Evolutionary conservation across 192 early-diverging fungal genomes (phyloP).

Genomic region (Glomus cerebriforme): DNA sequence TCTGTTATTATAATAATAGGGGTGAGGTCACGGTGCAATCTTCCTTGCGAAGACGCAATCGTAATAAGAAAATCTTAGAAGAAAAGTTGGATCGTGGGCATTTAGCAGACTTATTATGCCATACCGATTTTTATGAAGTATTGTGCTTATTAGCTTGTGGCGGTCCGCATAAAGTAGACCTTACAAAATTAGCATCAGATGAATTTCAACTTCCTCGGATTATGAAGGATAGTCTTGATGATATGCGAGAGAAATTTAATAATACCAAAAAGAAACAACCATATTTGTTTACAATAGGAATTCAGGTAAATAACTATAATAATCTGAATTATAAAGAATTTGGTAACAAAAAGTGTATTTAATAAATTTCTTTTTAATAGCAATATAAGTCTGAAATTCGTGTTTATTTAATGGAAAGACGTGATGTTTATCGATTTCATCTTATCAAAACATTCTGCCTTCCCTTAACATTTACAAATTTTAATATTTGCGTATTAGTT

Average conservation of each 20-base stretch:
- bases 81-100: slow-evolving; percentile 25
- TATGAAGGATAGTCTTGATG: neutral
- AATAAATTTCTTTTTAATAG: slow-evolving; percentile 23
- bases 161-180: slow-evolving; percentile 20
- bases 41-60: slow-evolving; percentile 18
- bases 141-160: slow-evolving; percentile 33
- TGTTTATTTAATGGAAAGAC: slow-evolving; percentile 18
- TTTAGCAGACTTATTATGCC: slow-evolving; percentile 27
- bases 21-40: slow-evolving; percentile 14
- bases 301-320: slow-evolving; percentile 27
- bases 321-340: slow-evolving; percentile 16
- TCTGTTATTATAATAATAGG: slow-evolving; percentile 7
- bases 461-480: slow-evolving; percentile 10
- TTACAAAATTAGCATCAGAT: slow-evolving; percentile 9
- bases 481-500: slow-evolving; percentile 16
- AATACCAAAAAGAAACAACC: slow-evolving; percentile 1
- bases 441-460: slow-evolving; percentile 7
- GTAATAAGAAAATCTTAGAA: slow-evolving; percentile 28
- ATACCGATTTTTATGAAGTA: slow-evolving; percentile 15
- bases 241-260: slow-evolving; percentile 17
- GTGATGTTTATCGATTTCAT: slow-evolving; percentile 15
- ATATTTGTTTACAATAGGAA: slow-evolving; percentile 26
- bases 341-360: slow-evolving; percentile 2
- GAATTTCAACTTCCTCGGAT: neutral
- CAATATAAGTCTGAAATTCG: slow-evolving; percentile 23